Conservation (phyloP, 768 basidiomycete genomes). For the Amanita polypyramis region DNA sequence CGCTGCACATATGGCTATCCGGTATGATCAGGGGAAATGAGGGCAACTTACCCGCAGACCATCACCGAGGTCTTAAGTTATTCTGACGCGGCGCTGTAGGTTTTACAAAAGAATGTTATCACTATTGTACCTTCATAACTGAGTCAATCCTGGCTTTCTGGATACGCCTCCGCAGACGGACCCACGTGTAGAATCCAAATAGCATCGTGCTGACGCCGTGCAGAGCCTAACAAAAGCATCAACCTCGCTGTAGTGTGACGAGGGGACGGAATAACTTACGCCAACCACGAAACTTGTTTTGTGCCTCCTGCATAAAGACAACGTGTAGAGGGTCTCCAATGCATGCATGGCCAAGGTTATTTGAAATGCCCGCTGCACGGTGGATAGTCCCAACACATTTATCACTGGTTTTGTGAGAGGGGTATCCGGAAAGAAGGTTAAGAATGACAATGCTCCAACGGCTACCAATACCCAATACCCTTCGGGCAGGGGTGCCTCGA, state of each 20-base stretch:
- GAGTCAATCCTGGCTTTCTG: constrained; percentile 67
- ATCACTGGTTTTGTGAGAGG: not conserved
- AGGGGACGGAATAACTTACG: constrained; percentile 15
- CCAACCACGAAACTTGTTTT: constrained; percentile 31
- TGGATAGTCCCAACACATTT: not conserved
- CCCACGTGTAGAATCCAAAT: constrained; percentile 46
- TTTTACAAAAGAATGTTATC: not conserved
- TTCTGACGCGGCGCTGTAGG: not conserved
- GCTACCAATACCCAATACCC: not conserved
- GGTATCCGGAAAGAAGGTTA: constrained; percentile 1
- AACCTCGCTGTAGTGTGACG: not conserved
- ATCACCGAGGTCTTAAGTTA: not conserved
- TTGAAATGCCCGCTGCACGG: constrained; percentile 22
- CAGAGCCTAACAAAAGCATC: constrained; percentile 26
- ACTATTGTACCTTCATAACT: constrained; percentile 62
- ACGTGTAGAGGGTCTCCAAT: constrained; percentile 38
- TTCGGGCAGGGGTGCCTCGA: constrained; percentile 29
- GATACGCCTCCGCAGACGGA: constrained; percentile 43
- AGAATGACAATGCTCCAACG: not conserved
- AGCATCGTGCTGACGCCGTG: constrained; percentile 44
- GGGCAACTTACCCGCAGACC: too few relatives aligned
- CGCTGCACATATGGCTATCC: not conserved
- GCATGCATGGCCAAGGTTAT: constrained; percentile 26
- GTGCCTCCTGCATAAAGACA: constrained; percentile 38
- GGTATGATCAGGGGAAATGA: not conserved